Evolutionary conservation across 208 protist species (phyloP).

Genomic region (Wallacemonas collosoma): DNA sequence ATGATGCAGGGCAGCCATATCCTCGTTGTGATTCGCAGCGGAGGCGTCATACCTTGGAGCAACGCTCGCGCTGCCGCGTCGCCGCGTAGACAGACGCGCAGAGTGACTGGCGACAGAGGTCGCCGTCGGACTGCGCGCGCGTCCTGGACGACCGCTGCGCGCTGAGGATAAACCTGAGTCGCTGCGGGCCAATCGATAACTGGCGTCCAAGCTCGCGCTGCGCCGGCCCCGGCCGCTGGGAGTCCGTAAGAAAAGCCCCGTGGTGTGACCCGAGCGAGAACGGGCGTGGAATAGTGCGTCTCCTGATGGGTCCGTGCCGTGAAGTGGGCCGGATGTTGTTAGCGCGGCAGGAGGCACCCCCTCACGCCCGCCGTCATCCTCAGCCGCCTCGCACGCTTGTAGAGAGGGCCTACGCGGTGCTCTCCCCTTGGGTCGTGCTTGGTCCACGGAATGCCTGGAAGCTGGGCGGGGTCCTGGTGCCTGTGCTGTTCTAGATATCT

Average conservation of each 20-base stretch:
- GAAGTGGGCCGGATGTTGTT: background rate
- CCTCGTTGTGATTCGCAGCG: constrained; percentile 20
- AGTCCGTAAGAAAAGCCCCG: background rate
- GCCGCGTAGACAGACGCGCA: background rate
- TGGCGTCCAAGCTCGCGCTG: background rate
- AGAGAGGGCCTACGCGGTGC: background rate
- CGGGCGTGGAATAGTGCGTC: background rate
- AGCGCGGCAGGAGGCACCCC: too few species aligned
- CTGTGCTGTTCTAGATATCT: too few species aligned
- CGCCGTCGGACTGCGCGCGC: constrained; percentile 3
- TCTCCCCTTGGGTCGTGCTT: background rate
- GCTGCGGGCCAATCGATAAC: background rate
- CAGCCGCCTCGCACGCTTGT: background rate
- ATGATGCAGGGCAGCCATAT: constrained; percentile 29
- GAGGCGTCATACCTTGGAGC: constrained; percentile 3
- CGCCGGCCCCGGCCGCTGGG: background rate
- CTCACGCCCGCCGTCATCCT: background rate
- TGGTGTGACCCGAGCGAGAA: background rate
- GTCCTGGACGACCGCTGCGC: constrained; percentile 1
- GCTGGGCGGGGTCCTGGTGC: too few species aligned
- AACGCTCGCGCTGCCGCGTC: constrained; percentile 3
- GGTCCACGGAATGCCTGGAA: too few species aligned
- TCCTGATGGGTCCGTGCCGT: background rate
- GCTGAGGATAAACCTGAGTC: constrained; percentile 7
- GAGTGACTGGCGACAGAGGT: constrained; percentile 11